Percentiles rank a stretch among this genome's conserved stretches.
These are phyloP conservation scores for Chamaecyparis obtusa DNA, from an alignment of 75 land plant species.

Conservation along the genomic window DNA sequence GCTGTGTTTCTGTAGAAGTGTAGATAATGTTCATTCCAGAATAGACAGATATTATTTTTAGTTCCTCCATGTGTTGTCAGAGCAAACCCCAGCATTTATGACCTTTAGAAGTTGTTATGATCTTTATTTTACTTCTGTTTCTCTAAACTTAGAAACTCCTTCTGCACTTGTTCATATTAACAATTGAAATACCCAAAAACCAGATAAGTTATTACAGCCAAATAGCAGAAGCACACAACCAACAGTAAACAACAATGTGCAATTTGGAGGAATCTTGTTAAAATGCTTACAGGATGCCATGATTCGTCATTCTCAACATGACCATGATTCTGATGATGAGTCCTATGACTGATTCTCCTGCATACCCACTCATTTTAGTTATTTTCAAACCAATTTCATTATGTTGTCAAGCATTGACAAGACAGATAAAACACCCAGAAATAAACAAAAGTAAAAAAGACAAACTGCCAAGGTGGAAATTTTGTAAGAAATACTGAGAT, in stretches of 20 bases:
- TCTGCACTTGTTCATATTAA: background rate
- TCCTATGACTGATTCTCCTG: slow-evolving; percentile 98
- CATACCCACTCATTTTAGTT: background rate
- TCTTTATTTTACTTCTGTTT: background rate
- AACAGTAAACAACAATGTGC: background rate
- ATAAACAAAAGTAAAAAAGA: background rate
- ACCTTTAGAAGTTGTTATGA: background rate
- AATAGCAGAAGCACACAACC: background rate
- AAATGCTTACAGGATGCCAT: slow-evolving; percentile 75
- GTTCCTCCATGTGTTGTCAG: background rate
- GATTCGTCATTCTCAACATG: slow-evolving; percentile 92
- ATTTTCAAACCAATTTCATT: background rate
- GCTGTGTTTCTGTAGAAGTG: background rate
- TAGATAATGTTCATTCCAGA: background rate
- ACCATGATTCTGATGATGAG: slow-evolving; percentile 95
- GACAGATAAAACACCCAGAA: background rate
- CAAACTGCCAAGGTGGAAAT: background rate
- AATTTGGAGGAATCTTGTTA: background rate
- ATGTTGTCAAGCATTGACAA: background rate
- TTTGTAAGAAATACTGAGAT: background rate
- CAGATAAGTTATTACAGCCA: background rate
- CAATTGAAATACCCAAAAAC: background rate
- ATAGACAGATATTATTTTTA: background rate
- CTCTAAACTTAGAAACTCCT: background rate
- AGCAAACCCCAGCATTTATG: background rate